Evolutionary conservation across 768 basidiomycete species (phyloP).

Genomic region (Phylloporus scabripes): DNA sequence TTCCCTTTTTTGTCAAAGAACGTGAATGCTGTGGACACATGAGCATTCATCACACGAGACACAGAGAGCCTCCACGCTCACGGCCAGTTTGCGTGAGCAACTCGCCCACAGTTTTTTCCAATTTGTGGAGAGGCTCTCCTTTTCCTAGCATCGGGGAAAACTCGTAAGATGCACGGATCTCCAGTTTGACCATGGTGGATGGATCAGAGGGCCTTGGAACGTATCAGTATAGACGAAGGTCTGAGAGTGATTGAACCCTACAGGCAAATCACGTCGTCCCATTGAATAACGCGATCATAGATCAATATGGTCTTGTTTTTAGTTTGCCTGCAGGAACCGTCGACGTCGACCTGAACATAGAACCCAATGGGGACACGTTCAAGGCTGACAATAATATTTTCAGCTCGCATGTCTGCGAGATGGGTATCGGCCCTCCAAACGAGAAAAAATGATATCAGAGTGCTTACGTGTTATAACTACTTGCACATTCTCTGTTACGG

Average conservation of each 20-base stretch:
- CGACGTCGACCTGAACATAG: constrained; percentile 8
- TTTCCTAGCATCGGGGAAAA: constrained; percentile 7
- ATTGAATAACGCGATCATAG: constrained; percentile 4
- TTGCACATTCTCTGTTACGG: neutral
- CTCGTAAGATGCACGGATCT: constrained; percentile 7
- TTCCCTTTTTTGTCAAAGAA: neutral
- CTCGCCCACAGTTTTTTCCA: neutral
- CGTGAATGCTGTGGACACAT: neutral
- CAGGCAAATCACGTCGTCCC: constrained; percentile 11
- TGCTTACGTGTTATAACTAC: neutral
- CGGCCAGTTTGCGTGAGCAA: neutral
- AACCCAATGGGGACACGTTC: constrained; percentile 14
- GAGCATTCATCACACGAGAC: neutral
- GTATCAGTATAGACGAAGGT: neutral
- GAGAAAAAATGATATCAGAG: neutral
- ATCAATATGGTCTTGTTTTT: neutral
- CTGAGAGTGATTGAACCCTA: neutral
- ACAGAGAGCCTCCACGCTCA: neutral
- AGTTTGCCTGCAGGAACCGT: neutral
- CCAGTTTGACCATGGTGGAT: neutral
- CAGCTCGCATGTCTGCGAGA: constrained; percentile 9
- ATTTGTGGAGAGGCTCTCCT: constrained; percentile 5
- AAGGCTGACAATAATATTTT: constrained; percentile 4
- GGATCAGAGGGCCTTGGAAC: constrained; percentile 1
- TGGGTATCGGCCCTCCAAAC: neutral